Evolutionary conservation across 2,329 filamentous ascomycete species (phyloP).

Genomic region (Trichoderma sp.): DNA sequence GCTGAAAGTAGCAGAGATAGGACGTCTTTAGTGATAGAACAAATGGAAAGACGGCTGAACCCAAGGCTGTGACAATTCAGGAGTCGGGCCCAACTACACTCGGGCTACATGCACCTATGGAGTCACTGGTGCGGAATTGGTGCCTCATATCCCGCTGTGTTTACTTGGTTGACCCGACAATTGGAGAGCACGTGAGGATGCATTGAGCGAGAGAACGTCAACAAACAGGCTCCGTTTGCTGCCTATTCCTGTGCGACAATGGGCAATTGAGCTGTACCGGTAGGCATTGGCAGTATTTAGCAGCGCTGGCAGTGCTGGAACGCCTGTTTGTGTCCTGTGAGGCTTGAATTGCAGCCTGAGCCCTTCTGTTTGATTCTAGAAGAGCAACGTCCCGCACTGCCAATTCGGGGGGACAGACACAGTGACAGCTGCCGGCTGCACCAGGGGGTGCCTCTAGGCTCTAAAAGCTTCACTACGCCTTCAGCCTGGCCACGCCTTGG

Average conservation of each 20-base stretch:
- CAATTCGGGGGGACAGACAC: neutral
- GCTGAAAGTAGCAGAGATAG: neutral
- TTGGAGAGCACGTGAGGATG: conserved; percentile 8
- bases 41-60: neutral
- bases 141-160: neutral
- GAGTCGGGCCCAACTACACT: neutral
- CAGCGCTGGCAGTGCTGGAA: neutral
- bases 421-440: conserved; percentile 16
- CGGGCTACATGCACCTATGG: neutral
- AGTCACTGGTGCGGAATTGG: neutral
- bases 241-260: neutral
- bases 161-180: conserved; percentile 13
- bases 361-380: conserved; percentile 23
- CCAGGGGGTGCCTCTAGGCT: conserved; percentile 21
- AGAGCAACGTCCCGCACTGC: neutral
- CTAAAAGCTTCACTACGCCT: conserved; percentile 21
- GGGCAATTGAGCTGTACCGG: neutral
- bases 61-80: neutral
- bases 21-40: neutral
- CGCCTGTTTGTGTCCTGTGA: neutral
- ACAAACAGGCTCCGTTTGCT: neutral
- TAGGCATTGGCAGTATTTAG: neutral
- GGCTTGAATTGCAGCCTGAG: conserved; percentile 9
- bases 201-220: neutral
- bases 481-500: conserved; percentile 19